Evolutionary conservation across 345 rosid genomes (phyloP).

Genomic region (Mangifera indica): DNA sequence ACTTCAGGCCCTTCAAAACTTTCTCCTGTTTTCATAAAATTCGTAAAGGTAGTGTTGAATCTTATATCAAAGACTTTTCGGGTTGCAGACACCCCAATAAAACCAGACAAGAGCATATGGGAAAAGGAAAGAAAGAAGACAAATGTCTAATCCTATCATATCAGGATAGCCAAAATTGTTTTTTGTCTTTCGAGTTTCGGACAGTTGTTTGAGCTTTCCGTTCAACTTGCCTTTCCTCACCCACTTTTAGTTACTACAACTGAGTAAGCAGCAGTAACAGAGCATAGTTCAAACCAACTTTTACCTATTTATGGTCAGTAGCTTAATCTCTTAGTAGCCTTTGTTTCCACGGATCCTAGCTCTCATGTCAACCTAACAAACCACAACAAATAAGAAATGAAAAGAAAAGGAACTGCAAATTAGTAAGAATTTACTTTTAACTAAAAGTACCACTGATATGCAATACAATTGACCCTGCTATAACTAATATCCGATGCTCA

Average conservation of each 20-base stretch:
- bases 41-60: no score
- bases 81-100: not conserved
- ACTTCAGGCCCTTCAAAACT: not conserved
- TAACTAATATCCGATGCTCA: not conserved
- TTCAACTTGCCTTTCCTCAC: not conserved
- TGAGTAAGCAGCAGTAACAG: not conserved
- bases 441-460: not conserved
- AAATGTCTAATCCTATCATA: not conserved
- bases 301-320: not conserved
- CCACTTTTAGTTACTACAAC: no score
- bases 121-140: not conserved
- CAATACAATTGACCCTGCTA: not conserved
- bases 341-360: constrained; percentile 96
- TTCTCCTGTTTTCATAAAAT: not conserved
- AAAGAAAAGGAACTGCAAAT: not conserved
- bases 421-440: not conserved
- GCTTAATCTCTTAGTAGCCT: constrained; percentile 52
- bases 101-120: not conserved
- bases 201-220: not conserved
- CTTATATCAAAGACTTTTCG: not conserved
- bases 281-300: not conserved
- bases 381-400: not conserved
- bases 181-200: not conserved
- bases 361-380: constrained; percentile 89
- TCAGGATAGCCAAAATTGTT: not conserved